phyloP scores from a whole-genome alignment of 352 stramenopile species.

The Halophytophthora batemanensis region DNA sequence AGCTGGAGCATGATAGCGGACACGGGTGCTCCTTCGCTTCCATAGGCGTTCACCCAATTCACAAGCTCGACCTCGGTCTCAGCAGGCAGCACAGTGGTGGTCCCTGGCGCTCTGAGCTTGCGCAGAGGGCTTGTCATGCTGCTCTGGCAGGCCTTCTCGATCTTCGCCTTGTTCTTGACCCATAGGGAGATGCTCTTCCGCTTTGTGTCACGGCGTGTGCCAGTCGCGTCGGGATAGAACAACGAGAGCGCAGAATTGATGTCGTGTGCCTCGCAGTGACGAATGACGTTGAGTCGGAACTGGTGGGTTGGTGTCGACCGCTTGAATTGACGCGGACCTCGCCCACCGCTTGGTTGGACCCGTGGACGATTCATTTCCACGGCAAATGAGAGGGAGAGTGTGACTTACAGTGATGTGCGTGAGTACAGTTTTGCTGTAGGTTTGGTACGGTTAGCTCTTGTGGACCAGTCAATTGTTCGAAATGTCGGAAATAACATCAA shows the following conservation, averaged over 20 bases:
- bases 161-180: constrained; percentile 1
- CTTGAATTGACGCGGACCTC: neutral
- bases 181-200: constrained; percentile 10
- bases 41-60: too few species aligned
- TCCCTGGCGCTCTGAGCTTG: neutral
- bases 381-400: too few species aligned
- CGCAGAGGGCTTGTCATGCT: neutral
- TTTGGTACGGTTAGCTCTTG: neutral
- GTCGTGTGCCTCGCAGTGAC: neutral
- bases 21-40: too few species aligned
- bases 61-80: too few species aligned
- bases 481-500: neutral
- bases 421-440: too few species aligned
- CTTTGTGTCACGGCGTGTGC: constrained; percentile 1
- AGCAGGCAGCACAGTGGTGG: neutral
- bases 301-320: neutral
- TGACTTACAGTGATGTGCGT: too few species aligned
- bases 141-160: neutral
- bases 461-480: neutral
- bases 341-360: neutral
- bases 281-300: neutral
- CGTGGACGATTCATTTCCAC: neutral
- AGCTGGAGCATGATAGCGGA: too few species aligned
- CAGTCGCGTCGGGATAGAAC: constrained; percentile 2
- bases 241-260: neutral